A percentile compares a stretch with the other conserved stretches of the same genome.
phyloP scores from a whole-genome alignment of 257 asterid genomes.

The Forsythia viridissima region DNA sequence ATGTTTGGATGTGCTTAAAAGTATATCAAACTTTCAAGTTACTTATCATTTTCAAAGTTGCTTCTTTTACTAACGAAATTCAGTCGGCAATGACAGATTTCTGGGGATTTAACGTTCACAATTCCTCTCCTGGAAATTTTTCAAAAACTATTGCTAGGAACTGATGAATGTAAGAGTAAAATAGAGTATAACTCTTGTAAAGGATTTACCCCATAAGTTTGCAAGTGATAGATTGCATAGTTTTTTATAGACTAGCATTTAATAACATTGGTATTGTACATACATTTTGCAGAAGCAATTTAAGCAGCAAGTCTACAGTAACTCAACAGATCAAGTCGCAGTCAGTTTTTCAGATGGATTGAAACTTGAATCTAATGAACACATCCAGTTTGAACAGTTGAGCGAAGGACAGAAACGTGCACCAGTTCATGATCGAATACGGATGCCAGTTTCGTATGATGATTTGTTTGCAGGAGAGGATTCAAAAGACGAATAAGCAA shows the following conservation, averaged over 20 bases:
- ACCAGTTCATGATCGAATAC: constrained; percentile 68
- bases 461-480: constrained; percentile 53
- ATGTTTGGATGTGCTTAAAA: not conserved
- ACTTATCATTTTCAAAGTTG: not conserved
- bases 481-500: constrained; percentile 32
- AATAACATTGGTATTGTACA: constrained; percentile 9
- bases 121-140: not conserved
- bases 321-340: constrained; percentile 16
- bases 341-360: constrained; percentile 22
- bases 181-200: not conserved
- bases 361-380: constrained; percentile 30
- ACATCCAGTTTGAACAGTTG: constrained; percentile 29
- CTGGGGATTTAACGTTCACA: not conserved
- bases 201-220: not conserved
- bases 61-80: not conserved
- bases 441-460: constrained; percentile 74
- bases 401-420: constrained; percentile 35
- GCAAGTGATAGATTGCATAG: not conserved
- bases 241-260: not conserved
- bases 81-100: not conserved
- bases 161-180: too few relatives aligned
- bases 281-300: constrained; percentile 73
- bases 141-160: too few relatives aligned
- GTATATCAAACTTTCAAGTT: not conserved
- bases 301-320: constrained; percentile 39